These are phyloP conservation scores for Pezicula radicicola DNA, from an alignment of 2,329 filamentous ascomycete genomes.

Conservation along the genomic window DNA sequence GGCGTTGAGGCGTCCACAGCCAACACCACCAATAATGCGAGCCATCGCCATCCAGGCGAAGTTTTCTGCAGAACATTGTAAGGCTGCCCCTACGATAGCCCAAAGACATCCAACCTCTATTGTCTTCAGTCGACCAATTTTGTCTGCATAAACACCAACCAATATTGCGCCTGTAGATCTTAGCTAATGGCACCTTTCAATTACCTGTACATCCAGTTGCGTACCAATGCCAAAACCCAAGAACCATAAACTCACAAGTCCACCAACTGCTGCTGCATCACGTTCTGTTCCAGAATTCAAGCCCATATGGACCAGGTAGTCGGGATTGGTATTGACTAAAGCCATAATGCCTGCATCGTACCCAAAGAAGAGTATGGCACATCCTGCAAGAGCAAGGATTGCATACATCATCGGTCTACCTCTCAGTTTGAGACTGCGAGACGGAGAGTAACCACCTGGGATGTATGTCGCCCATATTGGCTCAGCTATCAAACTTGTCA, in stretches of 20 bases:
- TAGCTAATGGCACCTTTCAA: not conserved
- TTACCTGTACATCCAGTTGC: not conserved
- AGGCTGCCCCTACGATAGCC: slow-evolving; percentile 41
- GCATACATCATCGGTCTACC: slow-evolving; percentile 3
- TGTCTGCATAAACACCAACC: slow-evolving; percentile 23
- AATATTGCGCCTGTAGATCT: slow-evolving; percentile 18
- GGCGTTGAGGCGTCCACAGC: slow-evolving; percentile 67
- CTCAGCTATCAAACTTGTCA: not conserved
- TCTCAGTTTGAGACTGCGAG: slow-evolving; percentile 1
- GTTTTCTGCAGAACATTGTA: slow-evolving; percentile 42
- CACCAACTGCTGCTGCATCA: slow-evolving; percentile 23
- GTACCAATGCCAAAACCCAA: slow-evolving; percentile 17
- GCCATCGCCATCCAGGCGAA: slow-evolving; percentile 61
- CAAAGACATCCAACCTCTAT: slow-evolving; percentile 44
- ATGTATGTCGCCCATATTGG: slow-evolving; percentile 2
- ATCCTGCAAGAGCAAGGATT: slow-evolving; percentile 2
- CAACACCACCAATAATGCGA: slow-evolving; percentile 59
- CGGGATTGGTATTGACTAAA: slow-evolving; percentile 23
- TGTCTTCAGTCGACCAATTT: slow-evolving; percentile 38
- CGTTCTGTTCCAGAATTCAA: slow-evolving; percentile 12
- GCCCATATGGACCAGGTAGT: slow-evolving; percentile 22
- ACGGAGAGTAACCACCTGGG: slow-evolving; percentile 2
- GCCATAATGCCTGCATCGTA: slow-evolving; percentile 23
- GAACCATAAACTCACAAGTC: slow-evolving; percentile 26
- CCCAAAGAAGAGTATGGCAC: slow-evolving; percentile 15